phyloP scores from a whole-genome alignment of 495 filamentous ascomycete species.

The Talaromyces ruber region DNA sequence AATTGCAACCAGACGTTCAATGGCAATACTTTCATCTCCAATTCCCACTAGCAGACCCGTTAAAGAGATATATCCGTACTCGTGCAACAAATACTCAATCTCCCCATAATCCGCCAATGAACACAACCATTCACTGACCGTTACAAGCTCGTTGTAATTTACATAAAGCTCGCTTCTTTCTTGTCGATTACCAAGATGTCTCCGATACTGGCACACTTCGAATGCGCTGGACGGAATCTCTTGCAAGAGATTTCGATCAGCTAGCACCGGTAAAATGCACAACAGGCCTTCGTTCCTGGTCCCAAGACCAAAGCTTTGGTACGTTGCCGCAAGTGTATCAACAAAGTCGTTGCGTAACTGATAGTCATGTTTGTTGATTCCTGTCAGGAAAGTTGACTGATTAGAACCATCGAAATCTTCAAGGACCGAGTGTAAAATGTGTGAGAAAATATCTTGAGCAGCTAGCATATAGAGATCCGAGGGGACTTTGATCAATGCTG shows the following conservation, averaged over 20 bases:
- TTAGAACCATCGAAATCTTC: too few relatives aligned
- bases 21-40: too few relatives aligned
- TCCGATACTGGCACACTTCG: not conserved
- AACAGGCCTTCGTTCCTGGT: constrained; percentile 1
- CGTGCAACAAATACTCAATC: not conserved
- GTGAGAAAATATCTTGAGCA: constrained; percentile 31
- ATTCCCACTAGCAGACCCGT: not conserved
- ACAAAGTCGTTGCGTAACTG: not conserved
- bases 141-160: not conserved
- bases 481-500: not conserved
- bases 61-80: constrained; percentile 1
- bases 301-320: constrained; percentile 11
- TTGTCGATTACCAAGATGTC: too few relatives aligned
- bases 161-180: too few relatives aligned
- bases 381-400: not conserved
- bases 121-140: constrained; percentile 5
- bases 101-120: not conserved
- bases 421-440: constrained; percentile 11
- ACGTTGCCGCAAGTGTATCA: not conserved
- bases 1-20: too few relatives aligned
- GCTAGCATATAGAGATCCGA: constrained; percentile 17
- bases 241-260: not conserved
- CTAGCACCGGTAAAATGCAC: not conserved
- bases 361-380: not conserved
- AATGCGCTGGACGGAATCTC: not conserved